A percentile compares a stretch with the other conserved stretches of the same genome.
Conservation (phyloP, 2,329 filamentous ascomycete genomes). For the Aureobasidium leucospermi region DNA sequence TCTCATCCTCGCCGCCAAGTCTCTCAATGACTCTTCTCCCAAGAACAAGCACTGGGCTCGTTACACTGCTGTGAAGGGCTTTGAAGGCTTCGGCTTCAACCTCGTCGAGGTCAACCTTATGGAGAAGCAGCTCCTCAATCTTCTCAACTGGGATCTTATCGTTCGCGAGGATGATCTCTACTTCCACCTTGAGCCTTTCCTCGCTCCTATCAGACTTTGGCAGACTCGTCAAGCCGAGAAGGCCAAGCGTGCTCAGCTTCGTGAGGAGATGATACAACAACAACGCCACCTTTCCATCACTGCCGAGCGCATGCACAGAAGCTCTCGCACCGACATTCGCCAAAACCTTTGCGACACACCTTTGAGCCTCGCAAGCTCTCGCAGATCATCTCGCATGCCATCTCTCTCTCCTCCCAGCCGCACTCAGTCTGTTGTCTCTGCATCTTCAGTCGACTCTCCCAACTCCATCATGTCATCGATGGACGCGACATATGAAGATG, state of each 20-base stretch:
- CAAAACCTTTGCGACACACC: slow-evolving; percentile 31
- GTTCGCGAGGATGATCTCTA: slow-evolving; percentile 82
- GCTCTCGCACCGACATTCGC: slow-evolving; percentile 25
- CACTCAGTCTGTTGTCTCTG: slow-evolving; percentile 30
- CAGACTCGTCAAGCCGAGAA: slow-evolving; percentile 49
- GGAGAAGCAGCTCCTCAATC: slow-evolving; percentile 95
- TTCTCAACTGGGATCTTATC: slow-evolving; percentile 89
- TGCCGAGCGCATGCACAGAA: slow-evolving; percentile 29
- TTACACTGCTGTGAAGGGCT: slow-evolving; percentile 72
- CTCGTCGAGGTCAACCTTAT: slow-evolving; percentile 96
- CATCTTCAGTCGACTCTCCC: slow-evolving; percentile 28
- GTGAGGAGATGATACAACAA: slow-evolving; percentile 33
- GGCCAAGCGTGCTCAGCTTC: slow-evolving; percentile 37
- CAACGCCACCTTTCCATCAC: slow-evolving; percentile 29
- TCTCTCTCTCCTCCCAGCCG: slow-evolving; percentile 40
- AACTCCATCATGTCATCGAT: slow-evolving; percentile 28
- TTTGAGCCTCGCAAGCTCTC: slow-evolving; percentile 22
- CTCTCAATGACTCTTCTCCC: slow-evolving; percentile 94
- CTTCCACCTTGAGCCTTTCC: slow-evolving; percentile 77
- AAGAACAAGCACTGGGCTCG: slow-evolving; percentile 99
- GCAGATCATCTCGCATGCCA: slow-evolving; percentile 36
- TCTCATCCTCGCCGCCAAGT: slow-evolving; percentile 85
- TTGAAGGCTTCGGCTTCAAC: slow-evolving; percentile 79
- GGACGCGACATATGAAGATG: slow-evolving; percentile 22
- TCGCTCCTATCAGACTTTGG: slow-evolving; percentile 68